Evolutionary conservation across 2,329 filamentous ascomycete species (phyloP).

Genomic region (Trichoderma arundinaceum): DNA sequence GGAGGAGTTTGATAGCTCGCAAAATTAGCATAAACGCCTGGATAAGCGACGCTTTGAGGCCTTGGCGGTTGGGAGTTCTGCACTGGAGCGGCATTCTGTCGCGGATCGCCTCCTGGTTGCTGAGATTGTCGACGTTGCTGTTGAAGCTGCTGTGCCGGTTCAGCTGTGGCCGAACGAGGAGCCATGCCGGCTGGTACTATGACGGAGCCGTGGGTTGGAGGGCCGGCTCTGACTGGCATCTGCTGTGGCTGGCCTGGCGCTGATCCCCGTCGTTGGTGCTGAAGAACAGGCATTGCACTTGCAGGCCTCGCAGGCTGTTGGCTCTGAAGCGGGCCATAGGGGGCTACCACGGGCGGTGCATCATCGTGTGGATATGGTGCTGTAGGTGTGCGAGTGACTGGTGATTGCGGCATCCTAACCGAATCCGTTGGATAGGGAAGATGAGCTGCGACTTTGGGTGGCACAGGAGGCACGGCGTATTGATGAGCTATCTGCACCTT

Average conservation of each 20-base stretch:
- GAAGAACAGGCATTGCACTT: constrained; percentile 31
- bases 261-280: not conserved
- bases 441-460: not conserved
- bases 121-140: constrained; percentile 21
- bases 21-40: constrained; percentile 7
- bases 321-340: constrained; percentile 12
- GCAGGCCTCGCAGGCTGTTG: constrained; percentile 30
- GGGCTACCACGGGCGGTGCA: not conserved
- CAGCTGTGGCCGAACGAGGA: constrained; percentile 16
- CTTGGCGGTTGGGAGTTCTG: constrained; percentile 17
- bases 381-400: constrained; percentile 6
- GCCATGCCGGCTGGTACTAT: constrained; percentile 21
- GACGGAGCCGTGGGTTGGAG: constrained; percentile 1
- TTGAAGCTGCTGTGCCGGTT: constrained; percentile 17
- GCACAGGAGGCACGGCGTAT: not conserved
- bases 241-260: constrained; percentile 16
- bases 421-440: constrained; percentile 21
- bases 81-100: not conserved
- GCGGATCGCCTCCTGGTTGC: constrained; percentile 1
- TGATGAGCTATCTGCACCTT: not conserved
- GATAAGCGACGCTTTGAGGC: constrained; percentile 26
- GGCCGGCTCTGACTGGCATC: constrained; percentile 12
- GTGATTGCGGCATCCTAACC: constrained; percentile 3
- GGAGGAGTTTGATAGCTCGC: constrained; percentile 11
- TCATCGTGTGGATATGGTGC: constrained; percentile 29